A percentile compares a stretch with the other conserved stretches of the same genome.
phyloP scores from a whole-genome alignment of 129 eudicot genomes.

The Apium graveolens region DNA sequence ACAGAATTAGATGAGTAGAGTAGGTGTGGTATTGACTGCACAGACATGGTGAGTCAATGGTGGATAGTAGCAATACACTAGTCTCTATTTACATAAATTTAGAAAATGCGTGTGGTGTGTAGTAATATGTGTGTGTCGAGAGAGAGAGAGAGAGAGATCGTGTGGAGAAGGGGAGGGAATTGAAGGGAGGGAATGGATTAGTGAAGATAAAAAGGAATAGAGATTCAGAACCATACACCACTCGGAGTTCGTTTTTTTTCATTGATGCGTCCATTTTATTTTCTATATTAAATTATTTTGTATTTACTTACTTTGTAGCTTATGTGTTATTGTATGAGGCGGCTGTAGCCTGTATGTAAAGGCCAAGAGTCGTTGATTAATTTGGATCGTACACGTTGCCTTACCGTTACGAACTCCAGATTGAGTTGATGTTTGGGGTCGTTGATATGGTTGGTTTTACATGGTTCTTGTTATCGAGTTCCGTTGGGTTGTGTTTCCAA shows the following conservation, averaged over 20 bases:
- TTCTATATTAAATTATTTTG: constrained; percentile 2
- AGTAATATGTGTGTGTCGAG: constrained; percentile 8
- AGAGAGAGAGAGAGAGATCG: constrained; percentile 24
- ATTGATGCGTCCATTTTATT: neutral
- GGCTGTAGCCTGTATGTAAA: neutral
- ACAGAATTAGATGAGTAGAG: constrained; percentile 28
- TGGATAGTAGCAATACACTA: neutral
- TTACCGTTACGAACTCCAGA: neutral
- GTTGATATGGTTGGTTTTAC: neutral
- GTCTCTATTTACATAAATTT: neutral
- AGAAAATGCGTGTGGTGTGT: neutral
- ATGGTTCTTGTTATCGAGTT: neutral
- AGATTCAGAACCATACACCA: constrained; percentile 58
- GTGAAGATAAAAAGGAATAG: constrained; percentile 43
- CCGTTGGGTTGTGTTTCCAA: neutral
- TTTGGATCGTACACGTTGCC: neutral
- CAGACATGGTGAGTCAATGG: constrained; percentile 43
- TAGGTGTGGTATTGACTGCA: constrained; percentile 42
- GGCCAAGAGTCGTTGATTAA: neutral
- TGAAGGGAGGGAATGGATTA: constrained; percentile 27
- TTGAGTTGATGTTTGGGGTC: neutral
- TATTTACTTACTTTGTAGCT: constrained; percentile 20
- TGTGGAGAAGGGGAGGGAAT: constrained; percentile 54
- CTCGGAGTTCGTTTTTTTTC: neutral
- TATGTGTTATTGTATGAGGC: neutral